phyloP scores from a whole-genome alignment of 768 basidiomycete genomes.

The Pisolithus tinctorius region DNA sequence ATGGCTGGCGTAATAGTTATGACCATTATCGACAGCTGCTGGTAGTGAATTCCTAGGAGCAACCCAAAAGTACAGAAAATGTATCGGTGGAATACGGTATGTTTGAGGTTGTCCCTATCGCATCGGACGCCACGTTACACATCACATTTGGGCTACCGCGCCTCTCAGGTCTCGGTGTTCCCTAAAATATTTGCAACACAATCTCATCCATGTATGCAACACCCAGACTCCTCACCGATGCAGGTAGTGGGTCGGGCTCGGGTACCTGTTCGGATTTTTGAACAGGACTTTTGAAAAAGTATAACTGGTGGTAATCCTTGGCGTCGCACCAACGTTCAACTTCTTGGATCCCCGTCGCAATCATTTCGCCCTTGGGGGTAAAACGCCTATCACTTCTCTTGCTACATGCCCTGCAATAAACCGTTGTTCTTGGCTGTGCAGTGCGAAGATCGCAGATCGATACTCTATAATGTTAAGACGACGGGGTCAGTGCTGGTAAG shows the following conservation, averaged over 20 bases:
- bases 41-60: no score
- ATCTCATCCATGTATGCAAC: neutral
- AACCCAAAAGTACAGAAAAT: no score
- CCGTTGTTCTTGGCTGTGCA: conserved; percentile 61
- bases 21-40: no score
- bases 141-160: no score
- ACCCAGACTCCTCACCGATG: conserved; percentile 55
- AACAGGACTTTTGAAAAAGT: conserved; percentile 33
- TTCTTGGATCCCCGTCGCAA: conserved; percentile 68
- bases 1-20: no score
- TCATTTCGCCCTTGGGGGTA: conserved; percentile 60
- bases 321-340: conserved; percentile 79
- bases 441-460: conserved; percentile 84
- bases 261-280: conserved; percentile 83
- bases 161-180: no score
- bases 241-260: conserved; percentile 82
- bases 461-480: conserved; percentile 52
- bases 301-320: conserved; percentile 80
- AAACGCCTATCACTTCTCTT: conserved; percentile 79
- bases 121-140: no score
- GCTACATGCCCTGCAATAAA: conserved; percentile 70
- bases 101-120: no score
- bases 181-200: no score
- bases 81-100: no score
- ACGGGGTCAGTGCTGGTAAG: neutral